A percentile compares a stretch with the other conserved stretches of the same genome.
Evolutionary conservation across 129 eudicot species (phyloP).

Genomic region (Helianthus tuberosus): DNA sequence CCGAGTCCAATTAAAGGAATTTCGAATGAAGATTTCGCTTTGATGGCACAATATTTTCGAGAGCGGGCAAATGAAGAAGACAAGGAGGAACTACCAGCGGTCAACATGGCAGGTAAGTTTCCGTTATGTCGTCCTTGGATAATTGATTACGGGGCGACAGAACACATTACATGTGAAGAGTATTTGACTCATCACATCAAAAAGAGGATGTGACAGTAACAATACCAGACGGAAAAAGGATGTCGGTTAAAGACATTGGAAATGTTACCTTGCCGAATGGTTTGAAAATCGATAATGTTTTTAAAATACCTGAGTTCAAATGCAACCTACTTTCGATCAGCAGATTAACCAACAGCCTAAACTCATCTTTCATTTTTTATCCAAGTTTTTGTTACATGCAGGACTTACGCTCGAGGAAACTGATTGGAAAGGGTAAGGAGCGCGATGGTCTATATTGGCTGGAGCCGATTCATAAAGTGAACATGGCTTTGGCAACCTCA

Average conservation of each 20-base stretch:
- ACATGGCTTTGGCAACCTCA: neutral
- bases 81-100: neutral
- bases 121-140: neutral
- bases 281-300: neutral
- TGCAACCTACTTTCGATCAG: neutral
- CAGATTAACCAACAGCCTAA: neutral
- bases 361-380: neutral
- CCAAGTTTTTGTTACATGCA: neutral
- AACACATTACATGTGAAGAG: neutral
- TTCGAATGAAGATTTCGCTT: neutral
- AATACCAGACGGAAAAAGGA: neutral
- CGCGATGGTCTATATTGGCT: neutral
- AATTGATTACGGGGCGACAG: neutral
- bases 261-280: neutral
- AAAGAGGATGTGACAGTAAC: neutral
- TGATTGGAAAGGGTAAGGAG: neutral
- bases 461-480: neutral
- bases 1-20: neutral
- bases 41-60: neutral
- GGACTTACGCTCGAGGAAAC: neutral
- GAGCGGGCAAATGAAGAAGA: neutral
- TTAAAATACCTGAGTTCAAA: neutral
- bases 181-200: neutral
- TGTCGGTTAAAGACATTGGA: neutral
- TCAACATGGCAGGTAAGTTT: neutral